phyloP scores from a whole-genome alignment of 768 basidiomycete species.

The Pluteus cervinus region DNA sequence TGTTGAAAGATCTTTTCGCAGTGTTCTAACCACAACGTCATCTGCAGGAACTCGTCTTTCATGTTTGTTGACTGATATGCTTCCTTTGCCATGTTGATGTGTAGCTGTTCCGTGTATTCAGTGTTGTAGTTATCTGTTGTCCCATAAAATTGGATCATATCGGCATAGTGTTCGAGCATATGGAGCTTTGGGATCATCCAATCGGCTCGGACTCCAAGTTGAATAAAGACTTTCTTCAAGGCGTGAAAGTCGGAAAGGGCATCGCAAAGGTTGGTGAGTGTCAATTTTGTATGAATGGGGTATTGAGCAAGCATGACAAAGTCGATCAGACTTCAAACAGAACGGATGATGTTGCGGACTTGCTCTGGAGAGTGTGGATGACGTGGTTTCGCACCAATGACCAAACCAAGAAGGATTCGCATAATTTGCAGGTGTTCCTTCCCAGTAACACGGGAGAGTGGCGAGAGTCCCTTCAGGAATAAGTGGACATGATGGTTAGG shows the following conservation, averaged over 20 bases:
- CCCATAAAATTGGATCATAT: conserved; percentile 9
- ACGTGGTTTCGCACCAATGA: conserved; percentile 29
- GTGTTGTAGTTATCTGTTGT: conserved; percentile 12
- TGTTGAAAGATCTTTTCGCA: no score
- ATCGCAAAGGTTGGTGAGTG: conserved; percentile 14
- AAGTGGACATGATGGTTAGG: conserved; percentile 26
- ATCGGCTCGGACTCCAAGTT: conserved; percentile 22
- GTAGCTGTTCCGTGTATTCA: conserved; percentile 3
- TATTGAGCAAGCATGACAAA: conserved; percentile 17
- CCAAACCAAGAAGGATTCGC: conserved; percentile 24
- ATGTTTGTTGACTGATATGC: no score
- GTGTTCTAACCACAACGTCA: no score
- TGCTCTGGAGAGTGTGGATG: conserved; percentile 13
- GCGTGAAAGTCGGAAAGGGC: conserved; percentile 27
- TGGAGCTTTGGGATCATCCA: conserved; percentile 43
- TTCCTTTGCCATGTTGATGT: no score
- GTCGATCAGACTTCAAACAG: conserved; percentile 14
- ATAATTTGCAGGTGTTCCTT: conserved; percentile 27
- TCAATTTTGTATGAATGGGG: conserved; percentile 7
- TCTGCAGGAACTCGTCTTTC: no score
- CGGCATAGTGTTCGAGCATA: conserved; percentile 25
- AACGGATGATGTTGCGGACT: conserved; percentile 8
- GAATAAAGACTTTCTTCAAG: conserved; percentile 28
- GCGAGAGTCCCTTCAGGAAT: conserved; percentile 29
- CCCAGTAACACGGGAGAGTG: conserved; percentile 28